Conservation (phyloP, 2,329 filamentous ascomycete species). For the Penicillium verrucosum region DNA sequence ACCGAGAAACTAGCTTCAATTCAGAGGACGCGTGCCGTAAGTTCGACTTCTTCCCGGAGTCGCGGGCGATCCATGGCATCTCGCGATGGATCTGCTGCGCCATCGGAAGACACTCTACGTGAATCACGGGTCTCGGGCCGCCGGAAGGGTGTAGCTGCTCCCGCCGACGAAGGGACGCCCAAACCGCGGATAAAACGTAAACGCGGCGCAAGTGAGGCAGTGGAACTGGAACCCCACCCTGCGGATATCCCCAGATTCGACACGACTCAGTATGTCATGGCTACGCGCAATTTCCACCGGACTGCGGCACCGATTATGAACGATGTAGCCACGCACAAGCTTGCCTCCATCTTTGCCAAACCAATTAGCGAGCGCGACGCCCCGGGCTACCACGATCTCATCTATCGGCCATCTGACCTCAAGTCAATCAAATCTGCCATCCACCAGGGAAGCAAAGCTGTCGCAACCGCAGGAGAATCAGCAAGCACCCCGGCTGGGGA, state of each 20-base stretch:
- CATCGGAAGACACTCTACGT: conserved; percentile 24
- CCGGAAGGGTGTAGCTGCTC: conserved; percentile 24
- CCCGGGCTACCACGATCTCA: conserved; percentile 70
- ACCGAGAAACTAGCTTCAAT: conserved; percentile 26
- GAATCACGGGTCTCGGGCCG: conserved; percentile 26
- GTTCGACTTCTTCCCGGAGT: conserved; percentile 37
- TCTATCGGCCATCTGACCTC: conserved; percentile 72
- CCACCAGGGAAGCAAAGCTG: conserved; percentile 45
- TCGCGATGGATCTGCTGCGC: conserved; percentile 29
- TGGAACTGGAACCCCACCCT: conserved; percentile 29
- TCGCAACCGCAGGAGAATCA: conserved; percentile 50
- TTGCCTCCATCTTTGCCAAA: conserved; percentile 75
- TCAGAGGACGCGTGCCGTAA: conserved; percentile 32
- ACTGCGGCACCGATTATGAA: conserved; percentile 71
- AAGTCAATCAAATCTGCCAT: conserved; percentile 75
- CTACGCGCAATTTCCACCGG: conserved; percentile 54
- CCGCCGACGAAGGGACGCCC: conserved; percentile 26
- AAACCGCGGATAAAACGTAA: conserved; percentile 41
- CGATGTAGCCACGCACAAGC: conserved; percentile 71
- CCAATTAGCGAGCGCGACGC: conserved; percentile 72
- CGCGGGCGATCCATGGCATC: conserved; percentile 37
- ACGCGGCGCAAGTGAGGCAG: conserved; percentile 35
- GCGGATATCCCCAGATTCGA: conserved; percentile 29
- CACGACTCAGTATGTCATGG: conserved; percentile 38
- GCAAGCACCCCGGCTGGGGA: conserved; percentile 64